These are phyloP conservation scores for Lactifluus piperatus DNA, from an alignment of 768 basidiomycete genomes.

Conservation along the genomic window DNA sequence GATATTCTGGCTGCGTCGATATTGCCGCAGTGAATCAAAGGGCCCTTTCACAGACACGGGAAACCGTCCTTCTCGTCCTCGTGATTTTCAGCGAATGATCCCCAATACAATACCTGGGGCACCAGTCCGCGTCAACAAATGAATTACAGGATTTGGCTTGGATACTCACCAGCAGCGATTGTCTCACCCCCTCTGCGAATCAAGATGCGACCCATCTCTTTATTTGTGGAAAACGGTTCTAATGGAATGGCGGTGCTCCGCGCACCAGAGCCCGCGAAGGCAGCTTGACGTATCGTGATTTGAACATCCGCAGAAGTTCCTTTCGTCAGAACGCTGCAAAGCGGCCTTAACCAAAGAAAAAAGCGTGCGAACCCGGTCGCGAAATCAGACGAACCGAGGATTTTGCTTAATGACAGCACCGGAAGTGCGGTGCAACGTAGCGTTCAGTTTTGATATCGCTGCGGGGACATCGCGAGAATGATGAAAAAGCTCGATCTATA, in stretches of 20 bases:
- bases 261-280: constrained; percentile 38
- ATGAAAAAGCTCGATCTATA: constrained; percentile 84
- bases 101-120: constrained; percentile 10
- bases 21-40: not conserved
- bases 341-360: not conserved
- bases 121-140: not conserved
- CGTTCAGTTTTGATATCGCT: constrained; percentile 71
- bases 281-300: constrained; percentile 57
- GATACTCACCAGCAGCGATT: constrained; percentile 20
- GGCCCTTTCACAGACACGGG: not conserved
- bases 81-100: constrained; percentile 1
- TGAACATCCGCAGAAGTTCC: constrained; percentile 79
- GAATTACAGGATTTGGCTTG: too few species aligned
- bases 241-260: constrained; percentile 62
- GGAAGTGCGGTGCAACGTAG: constrained; percentile 67
- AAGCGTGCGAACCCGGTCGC: not conserved
- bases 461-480: constrained; percentile 92
- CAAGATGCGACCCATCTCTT: constrained; percentile 92
- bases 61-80: not conserved
- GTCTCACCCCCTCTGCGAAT: constrained; percentile 88
- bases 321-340: constrained; percentile 65
- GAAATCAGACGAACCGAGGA: constrained; percentile 68
- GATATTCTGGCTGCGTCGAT: not conserved
- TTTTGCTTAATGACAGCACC: constrained; percentile 67
- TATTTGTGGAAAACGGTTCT: constrained; percentile 80